A percentile compares a stretch with the other conserved stretches of the same genome.
Evolutionary conservation across 1,139 yeast species (phyloP).

Genomic region (Kodamaea derodonti): DNA sequence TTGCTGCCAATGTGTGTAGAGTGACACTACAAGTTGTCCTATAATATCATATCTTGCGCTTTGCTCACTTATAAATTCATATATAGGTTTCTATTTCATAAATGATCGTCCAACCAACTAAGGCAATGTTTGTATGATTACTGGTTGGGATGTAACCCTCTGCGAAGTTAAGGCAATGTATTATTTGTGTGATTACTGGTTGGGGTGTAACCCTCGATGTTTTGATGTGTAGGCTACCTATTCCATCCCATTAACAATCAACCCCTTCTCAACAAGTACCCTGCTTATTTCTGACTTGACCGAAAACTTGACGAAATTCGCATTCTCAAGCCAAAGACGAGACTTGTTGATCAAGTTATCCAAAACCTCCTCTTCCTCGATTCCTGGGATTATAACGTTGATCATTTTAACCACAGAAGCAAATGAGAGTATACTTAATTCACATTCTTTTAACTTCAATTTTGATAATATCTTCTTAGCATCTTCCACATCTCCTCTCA

Average conservation of each 20-base stretch:
- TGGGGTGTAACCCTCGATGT: no score
- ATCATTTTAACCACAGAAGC: constrained; percentile 30
- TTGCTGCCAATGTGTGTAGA: no score
- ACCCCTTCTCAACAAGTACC: constrained; percentile 30
- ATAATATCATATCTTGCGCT: no score
- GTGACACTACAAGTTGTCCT: no score
- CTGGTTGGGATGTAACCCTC: no score
- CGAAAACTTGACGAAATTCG: constrained; percentile 18
- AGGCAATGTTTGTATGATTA: no score
- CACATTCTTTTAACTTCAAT: constrained; percentile 17
- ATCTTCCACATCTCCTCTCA: constrained; percentile 16
- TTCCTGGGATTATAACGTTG: constrained; percentile 20
- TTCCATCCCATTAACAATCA: constrained; percentile 29
- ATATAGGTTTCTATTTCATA: no score
- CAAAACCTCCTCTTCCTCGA: constrained; percentile 11
- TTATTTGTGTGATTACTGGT: no score
- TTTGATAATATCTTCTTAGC: constrained; percentile 23
- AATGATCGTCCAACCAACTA: no score
- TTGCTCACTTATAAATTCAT: no score
- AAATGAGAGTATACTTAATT: constrained; percentile 23
- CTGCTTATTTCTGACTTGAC: constrained; percentile 30
- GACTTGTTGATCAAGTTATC: constrained; percentile 6
- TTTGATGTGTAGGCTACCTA: no score
- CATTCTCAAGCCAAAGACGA: constrained; percentile 26
- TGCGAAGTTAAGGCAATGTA: no score